Base-by-base conservation (phyloP, 2,329 filamentous ascomycete genomes). In the Pseudogymnoascus sp. region DNA sequence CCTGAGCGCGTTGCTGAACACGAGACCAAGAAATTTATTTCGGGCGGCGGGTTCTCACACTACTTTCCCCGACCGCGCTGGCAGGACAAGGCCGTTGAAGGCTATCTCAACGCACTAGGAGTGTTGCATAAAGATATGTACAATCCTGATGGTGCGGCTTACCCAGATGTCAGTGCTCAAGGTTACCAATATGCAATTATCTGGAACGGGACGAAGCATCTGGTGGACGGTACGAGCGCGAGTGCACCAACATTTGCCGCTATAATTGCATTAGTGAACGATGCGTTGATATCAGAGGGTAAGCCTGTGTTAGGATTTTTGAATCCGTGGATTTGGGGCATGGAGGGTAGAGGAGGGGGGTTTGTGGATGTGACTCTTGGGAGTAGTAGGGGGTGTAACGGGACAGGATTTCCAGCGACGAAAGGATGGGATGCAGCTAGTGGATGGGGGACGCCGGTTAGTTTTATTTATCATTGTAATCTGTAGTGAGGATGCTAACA, bases 191-290 rank as follows among this genome's bases (percentile, higher is more conserved):
- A 60, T 36, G 47, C 60, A 60, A 59, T 65, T 12, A 39, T 66
- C 38, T 61, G 62, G 12, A 12, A 22, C 11, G 61, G 63, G 15
- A 3, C n/a, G 15, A 35, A 58, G 3, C 28, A 38, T 28, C 14
- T 36, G 33, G 33, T 36, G 33, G 64, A 66, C 8, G 67, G 67
- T 1, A 69, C 67, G 4, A 67, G 65, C 4, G 67, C 66, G 4
- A 78, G 84, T 0, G 73, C 81, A 1, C 87, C 86, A 0, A 74
- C 82, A 1, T 82, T 82, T 25, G 79, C 82, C 0, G 79, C 78
- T 4, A 75, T 87, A 60, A 74, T 88, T 60, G 43, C 61, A 20
- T 50, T 65, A n/a, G 22, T 64, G 18, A 64, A 65, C 22, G 60
- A 63, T 39, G 60, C 60, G 12, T 35, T 63, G 22, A n/a, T 64